Conservation (phyloP, 331 rosid genomes). For the Telfairia occidentalis region DNA sequence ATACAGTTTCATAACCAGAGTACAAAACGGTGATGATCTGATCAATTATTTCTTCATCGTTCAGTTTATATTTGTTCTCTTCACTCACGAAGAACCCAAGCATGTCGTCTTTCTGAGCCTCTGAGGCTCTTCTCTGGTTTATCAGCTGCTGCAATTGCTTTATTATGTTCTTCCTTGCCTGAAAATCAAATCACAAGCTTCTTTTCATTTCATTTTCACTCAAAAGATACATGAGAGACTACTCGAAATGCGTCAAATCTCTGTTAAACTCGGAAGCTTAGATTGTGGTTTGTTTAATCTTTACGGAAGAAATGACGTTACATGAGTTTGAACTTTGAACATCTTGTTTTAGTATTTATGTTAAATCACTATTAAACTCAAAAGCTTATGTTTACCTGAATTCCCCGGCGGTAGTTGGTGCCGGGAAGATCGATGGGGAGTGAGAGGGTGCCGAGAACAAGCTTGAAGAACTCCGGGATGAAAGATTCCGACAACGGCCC, state of each 20-base stretch:
- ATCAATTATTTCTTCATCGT: slow-evolving; percentile 82
- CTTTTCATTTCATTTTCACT: background rate
- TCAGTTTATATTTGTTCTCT: slow-evolving; percentile 40
- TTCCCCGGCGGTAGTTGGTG: slow-evolving; percentile 62
- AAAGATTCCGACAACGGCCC: slow-evolving; percentile 32
- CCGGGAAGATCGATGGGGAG: slow-evolving; percentile 90
- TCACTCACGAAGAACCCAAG: slow-evolving; percentile 56
- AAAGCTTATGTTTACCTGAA: slow-evolving; percentile 58
- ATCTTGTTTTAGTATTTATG: too few relatives aligned
- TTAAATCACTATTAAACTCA: background rate
- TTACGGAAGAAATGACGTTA: background rate
- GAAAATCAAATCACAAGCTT: background rate
- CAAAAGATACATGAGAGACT: background rate
- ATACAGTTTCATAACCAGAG: slow-evolving; percentile 96
- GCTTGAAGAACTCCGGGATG: slow-evolving; percentile 75
- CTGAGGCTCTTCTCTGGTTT: slow-evolving; percentile 53
- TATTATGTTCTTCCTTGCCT: slow-evolving; percentile 81
- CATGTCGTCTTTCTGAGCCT: slow-evolving; percentile 59
- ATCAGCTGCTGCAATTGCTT: slow-evolving; percentile 43
- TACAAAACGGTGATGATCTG: slow-evolving; percentile 61
- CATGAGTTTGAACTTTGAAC: too few relatives aligned
- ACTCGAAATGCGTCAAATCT: too few relatives aligned
- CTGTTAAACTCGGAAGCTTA: too few relatives aligned
- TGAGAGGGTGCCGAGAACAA: slow-evolving; percentile 78
- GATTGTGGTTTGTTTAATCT: too few relatives aligned